Percentiles rank a stretch among this genome's conserved stretches.
phyloP scores from a whole-genome alignment of 306 rosid genomes.

The Citrullus mucosospermus region DNA sequence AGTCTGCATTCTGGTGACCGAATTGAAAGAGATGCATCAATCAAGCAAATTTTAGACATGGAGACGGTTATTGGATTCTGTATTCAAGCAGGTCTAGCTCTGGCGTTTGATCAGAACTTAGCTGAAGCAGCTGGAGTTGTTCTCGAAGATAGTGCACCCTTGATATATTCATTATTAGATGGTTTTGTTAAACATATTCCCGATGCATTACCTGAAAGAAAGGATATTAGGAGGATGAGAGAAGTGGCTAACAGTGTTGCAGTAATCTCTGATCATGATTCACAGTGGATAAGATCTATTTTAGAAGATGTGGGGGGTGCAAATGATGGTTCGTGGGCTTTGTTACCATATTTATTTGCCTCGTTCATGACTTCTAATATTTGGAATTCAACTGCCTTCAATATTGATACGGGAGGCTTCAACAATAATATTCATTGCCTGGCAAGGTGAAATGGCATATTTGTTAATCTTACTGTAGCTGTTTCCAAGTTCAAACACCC shows the following conservation, averaged over 20 bases:
- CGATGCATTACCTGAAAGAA: conserved; percentile 73
- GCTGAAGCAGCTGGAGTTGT: conserved; percentile 88
- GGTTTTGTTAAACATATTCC: conserved; percentile 80
- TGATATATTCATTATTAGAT: conserved; percentile 63
- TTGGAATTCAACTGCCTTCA: conserved; percentile 89
- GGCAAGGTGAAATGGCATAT: conserved; percentile 56
- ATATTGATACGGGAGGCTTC: conserved; percentile 90
- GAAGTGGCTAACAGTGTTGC: conserved; percentile 76
- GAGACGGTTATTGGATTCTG: conserved; percentile 86
- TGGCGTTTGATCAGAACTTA: conserved; percentile 72
- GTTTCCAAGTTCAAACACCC: not conserved
- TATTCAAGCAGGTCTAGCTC: conserved; percentile 79
- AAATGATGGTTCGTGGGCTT: conserved; percentile 92
- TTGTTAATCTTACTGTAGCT: not conserved
- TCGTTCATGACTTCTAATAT: conserved; percentile 87
- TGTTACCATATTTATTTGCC: conserved; percentile 86
- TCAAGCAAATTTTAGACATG: conserved; percentile 77
- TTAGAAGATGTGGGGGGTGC: conserved; percentile 94
- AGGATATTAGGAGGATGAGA: conserved; percentile 62
- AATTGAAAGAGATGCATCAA: conserved; percentile 72
- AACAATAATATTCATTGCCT: conserved; percentile 87
- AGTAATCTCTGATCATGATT: conserved; percentile 60
- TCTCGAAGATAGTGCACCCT: conserved; percentile 81
- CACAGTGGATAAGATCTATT: conserved; percentile 84
- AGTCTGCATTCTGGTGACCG: conserved; percentile 85